These are phyloP conservation scores for Tolypocladium tundrense DNA, from an alignment of 2,329 filamentous ascomycete species.

Conservation along the genomic window DNA sequence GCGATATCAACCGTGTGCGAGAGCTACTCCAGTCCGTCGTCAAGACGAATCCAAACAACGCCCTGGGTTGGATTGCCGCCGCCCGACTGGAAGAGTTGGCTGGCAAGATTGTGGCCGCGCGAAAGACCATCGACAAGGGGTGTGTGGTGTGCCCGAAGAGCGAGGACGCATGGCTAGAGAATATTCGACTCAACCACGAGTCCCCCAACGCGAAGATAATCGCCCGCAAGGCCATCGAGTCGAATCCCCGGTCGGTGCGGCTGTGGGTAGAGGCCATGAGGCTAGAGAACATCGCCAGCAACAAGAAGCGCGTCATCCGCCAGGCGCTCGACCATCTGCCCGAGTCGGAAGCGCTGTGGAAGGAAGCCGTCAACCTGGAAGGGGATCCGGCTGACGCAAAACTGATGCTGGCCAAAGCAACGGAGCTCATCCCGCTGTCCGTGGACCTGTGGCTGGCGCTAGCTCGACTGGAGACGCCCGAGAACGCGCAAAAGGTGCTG, in stretches of 20 bases:
- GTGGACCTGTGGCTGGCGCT: conserved; percentile 93
- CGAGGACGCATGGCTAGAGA: conserved; percentile 93
- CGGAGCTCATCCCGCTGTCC: conserved; percentile 86
- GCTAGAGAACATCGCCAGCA: conserved; percentile 68
- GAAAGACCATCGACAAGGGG: conserved; percentile 78
- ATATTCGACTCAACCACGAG: conserved; percentile 78
- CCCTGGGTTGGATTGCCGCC: conserved; percentile 90
- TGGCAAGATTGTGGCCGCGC: conserved; percentile 80
- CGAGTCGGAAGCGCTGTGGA: conserved; percentile 95
- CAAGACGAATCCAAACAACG: conserved; percentile 91
- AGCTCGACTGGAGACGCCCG: conserved; percentile 76
- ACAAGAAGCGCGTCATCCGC: conserved; percentile 86
- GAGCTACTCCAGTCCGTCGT: conserved; percentile 93
- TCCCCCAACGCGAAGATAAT: conserved; percentile 92
- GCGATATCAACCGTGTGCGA: conserved; percentile 89
- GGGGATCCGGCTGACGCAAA: conserved; percentile 82
- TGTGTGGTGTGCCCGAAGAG: conserved; percentile 88
- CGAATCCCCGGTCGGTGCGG: conserved; percentile 77
- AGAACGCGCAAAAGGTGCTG: conserved; percentile 88
- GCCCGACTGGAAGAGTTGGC: conserved; percentile 87
- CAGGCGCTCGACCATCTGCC: conserved; percentile 88
- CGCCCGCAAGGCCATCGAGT: conserved; percentile 83
- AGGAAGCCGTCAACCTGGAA: conserved; percentile 90
- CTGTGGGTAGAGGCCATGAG: conserved; percentile 96
- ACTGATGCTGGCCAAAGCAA: conserved; percentile 84